These are phyloP conservation scores for Metschnikowia continentalis DNA, from an alignment of 805 yeast genomes.

Conservation along the genomic window DNA sequence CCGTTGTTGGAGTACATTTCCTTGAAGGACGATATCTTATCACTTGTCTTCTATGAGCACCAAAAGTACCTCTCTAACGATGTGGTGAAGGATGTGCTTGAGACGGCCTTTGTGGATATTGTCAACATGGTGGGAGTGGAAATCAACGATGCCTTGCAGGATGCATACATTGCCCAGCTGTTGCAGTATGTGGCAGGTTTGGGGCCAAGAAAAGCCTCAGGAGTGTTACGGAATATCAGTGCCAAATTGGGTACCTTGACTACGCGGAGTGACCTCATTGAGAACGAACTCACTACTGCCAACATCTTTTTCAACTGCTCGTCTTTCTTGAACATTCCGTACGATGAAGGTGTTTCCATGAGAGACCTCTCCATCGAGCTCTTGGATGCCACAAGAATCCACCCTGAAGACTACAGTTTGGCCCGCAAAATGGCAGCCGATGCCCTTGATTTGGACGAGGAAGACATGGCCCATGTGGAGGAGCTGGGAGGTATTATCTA, in stretches of 20 bases:
- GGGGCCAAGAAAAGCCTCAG: conserved; percentile 93
- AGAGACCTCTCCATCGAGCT: conserved; percentile 68
- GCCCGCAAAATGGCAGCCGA: conserved; percentile 98
- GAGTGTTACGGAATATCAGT: conserved; percentile 77
- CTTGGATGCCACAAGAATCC: conserved; percentile 92
- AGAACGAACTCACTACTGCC: conserved; percentile 73
- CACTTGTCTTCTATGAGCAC: conserved; percentile 64
- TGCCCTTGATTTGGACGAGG: conserved; percentile 94
- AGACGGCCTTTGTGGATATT: conserved; percentile 82
- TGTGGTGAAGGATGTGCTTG: conserved; percentile 59
- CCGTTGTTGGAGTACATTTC: conserved; percentile 90
- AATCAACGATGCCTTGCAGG: conserved; percentile 82
- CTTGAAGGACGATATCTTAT: conserved; percentile 66
- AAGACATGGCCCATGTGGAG: conserved; percentile 76
- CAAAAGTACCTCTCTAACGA: conserved; percentile 71
- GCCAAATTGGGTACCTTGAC: conserved; percentile 52
- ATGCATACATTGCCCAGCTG: conserved; percentile 62
- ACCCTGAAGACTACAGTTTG: conserved; percentile 94
- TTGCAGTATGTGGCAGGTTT: conserved; percentile 84
- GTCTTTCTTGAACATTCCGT: conserved; percentile 78
- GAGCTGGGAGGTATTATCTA: conserved; percentile 79
- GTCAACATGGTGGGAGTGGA: conserved; percentile 92
- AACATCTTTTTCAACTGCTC: conserved; percentile 88
- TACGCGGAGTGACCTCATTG: conserved; percentile 77
- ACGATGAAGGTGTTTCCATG: conserved; percentile 50